Conservation (phyloP, 306 rosid genomes). For the Gleditsia sinensis region DNA sequence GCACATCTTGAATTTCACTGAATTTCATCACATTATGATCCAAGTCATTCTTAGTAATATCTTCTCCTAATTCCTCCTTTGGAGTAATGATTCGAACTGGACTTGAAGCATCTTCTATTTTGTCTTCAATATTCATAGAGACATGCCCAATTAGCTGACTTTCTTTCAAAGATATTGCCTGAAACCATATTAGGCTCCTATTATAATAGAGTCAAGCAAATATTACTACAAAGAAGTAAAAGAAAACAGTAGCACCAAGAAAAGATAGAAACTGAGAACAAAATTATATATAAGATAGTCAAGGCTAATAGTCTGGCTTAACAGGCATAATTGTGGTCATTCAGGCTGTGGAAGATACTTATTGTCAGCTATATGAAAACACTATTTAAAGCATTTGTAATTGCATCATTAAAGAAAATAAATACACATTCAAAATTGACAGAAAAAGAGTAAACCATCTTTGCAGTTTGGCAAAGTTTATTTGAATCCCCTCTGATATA, state of each 20-base stretch:
- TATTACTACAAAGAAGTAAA: background rate
- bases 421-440: background rate
- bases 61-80: slow-evolving; percentile 46
- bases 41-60: slow-evolving; percentile 32
- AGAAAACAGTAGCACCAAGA: slow-evolving; percentile 12
- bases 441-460: background rate
- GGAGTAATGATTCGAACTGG: slow-evolving; percentile 74
- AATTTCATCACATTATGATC: slow-evolving; percentile 33
- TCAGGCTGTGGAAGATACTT: background rate
- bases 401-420: background rate
- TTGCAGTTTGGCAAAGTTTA: background rate
- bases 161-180: slow-evolving; percentile 87
- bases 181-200: slow-evolving; percentile 46
- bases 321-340: background rate
- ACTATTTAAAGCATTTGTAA: background rate
- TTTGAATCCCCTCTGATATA: background rate
- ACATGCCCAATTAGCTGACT: slow-evolving; percentile 76
- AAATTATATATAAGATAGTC: background rate
- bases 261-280: slow-evolving; percentile 7
- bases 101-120: slow-evolving; percentile 48
- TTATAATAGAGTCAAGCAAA: slow-evolving; percentile 19
- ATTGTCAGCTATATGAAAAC: background rate
- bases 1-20: slow-evolving; percentile 42
- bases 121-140: slow-evolving; percentile 59
- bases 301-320: background rate